These are phyloP conservation scores for Cercophora samala DNA, from an alignment of 495 filamentous ascomycete genomes.

Conservation along the genomic window DNA sequence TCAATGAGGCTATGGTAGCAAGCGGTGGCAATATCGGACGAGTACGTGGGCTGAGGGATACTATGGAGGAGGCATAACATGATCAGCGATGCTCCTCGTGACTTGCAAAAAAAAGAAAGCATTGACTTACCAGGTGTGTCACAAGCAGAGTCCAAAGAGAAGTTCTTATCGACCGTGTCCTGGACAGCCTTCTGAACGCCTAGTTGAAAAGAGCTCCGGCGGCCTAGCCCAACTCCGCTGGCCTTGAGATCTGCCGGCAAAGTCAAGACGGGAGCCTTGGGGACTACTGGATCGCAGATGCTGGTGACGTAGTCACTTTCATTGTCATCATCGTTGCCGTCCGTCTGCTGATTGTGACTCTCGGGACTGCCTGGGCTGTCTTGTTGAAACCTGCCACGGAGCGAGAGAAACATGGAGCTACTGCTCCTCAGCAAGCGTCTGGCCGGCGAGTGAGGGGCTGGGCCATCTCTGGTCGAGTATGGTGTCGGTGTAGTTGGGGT, in stretches of 20 bases:
- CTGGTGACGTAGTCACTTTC: neutral
- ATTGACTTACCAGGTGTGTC: neutral
- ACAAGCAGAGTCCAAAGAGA: neutral
- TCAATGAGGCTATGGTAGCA: neutral
- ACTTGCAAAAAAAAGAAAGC: neutral
- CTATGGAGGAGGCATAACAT: neutral
- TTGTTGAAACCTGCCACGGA: slow-evolving; percentile 1
- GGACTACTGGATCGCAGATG: neutral
- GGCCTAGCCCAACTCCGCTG: neutral
- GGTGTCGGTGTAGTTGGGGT: neutral
- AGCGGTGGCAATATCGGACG: neutral
- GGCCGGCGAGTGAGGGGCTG: neutral
- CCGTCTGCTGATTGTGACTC: neutral
- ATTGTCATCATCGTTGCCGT: neutral
- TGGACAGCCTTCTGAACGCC: slow-evolving; percentile 6
- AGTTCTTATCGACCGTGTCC: slow-evolving; percentile 3
- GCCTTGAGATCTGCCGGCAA: neutral
- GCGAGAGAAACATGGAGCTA: neutral
- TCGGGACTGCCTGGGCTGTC: neutral
- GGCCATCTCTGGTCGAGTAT: neutral
- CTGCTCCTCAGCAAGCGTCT: neutral
- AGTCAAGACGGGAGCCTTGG: neutral
- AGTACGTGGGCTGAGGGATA: neutral
- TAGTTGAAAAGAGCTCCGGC: slow-evolving; percentile 6
- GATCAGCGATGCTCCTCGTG: neutral